Base-by-base conservation (phyloP, 1,284 basidiomycete species). In the Trichosporon inkin region DNA sequence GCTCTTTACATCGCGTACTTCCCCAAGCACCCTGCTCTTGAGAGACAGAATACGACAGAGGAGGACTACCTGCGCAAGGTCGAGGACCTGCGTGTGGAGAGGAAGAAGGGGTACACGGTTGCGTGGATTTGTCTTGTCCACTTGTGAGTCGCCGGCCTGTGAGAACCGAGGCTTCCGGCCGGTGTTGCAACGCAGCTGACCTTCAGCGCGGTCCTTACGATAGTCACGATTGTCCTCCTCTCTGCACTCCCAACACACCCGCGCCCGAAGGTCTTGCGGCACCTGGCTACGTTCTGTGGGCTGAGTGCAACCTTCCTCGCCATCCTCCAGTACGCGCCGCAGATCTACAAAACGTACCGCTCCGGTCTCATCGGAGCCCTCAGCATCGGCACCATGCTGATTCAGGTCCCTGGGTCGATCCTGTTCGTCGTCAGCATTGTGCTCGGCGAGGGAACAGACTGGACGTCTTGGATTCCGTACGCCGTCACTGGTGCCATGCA, bases 1-100 rank as follows among this genome's bases (percentile, higher is more conserved):
- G 83, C 93, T 1, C 84, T 98, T 3, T 99, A 90, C 79, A 88
- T 99, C 78, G 80, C 89, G 49, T 99, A 94, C 82, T 99, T 92
- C 72, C 94, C 94, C 0, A 78, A 82, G n/a, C 47, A 53, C 13
- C 62, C 62, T 6, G 1, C 75, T 78, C 35, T 75, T 74, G n/a
- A 79, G 80, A 53, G 68, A 81, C 65, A 84, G 83, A 73, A 82
- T 80, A 80, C 36, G 81, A 81, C 37, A 37, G 49, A 55, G 10
- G 20, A 56, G 7, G 35, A 20, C 35, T 37, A 53, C 51, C 10
- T 17, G 8, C 14, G 22, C 16, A 37, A 39, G 11, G 53, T 38
- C 5, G n/a, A 28, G 20, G 22, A 39, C 19, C 36, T 38, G 14
- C 36, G 32, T 39, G 14, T 40, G 81, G 86, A 88, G 65, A 95